Evolutionary conservation across 176 grass and related monocot species (phyloP).

Genomic region (Miscanthus lutarioriparius): DNA sequence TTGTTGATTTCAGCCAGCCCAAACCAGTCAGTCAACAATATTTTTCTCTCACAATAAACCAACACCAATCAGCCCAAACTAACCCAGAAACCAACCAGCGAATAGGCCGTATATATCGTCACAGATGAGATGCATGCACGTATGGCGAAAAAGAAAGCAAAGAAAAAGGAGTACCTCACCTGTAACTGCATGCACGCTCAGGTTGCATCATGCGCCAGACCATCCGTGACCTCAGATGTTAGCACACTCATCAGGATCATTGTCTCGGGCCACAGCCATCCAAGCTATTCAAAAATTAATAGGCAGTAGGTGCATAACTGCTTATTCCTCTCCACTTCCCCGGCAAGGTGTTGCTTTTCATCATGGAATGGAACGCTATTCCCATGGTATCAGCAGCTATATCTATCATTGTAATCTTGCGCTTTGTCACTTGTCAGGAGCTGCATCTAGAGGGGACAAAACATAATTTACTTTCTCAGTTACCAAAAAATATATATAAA

Average conservation of each 20-base stretch:
- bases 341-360: background rate
- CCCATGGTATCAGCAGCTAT: background rate
- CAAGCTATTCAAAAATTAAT: background rate
- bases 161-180: background rate
- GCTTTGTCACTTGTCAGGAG: background rate
- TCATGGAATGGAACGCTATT: background rate
- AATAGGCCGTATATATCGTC: too few species aligned
- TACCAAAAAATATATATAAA: background rate
- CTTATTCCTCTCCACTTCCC: background rate
- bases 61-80: too few species aligned
- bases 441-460: background rate
- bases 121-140: background rate
- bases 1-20: too few species aligned
- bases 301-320: background rate
- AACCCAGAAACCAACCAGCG: too few species aligned
- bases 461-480: background rate
- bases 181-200: slow-evolving; percentile 8
- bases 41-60: too few species aligned
- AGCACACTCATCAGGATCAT: background rate
- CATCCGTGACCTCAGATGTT: background rate
- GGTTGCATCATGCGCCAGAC: background rate
- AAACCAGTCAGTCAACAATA: too few species aligned
- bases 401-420: background rate
- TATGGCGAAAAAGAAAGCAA: background rate
- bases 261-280: background rate